Percentiles rank a stretch among this genome's conserved stretches.
Conservation (phyloP, 345 rosid genomes). For the Jatropha curcas region DNA sequence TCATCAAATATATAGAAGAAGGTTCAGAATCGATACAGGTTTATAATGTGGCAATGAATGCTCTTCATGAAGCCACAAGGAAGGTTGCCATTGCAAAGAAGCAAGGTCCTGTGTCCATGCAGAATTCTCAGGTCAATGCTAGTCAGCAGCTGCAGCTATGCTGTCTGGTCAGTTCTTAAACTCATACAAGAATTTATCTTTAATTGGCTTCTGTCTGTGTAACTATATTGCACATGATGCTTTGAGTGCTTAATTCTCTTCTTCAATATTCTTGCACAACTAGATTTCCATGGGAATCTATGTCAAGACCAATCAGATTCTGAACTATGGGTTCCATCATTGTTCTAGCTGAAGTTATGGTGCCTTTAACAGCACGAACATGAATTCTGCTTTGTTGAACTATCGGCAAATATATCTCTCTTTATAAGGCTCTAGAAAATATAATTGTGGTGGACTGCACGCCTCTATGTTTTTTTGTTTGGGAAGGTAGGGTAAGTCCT, state of each 20-base stretch:
- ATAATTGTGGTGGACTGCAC: not conserved
- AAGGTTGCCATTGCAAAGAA: constrained; percentile 39
- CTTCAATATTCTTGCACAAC: not conserved
- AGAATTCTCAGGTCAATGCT: constrained; percentile 13
- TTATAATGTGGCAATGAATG: constrained; percentile 40
- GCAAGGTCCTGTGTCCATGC: constrained; percentile 11
- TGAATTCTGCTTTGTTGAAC: not conserved
- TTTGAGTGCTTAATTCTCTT: not conserved
- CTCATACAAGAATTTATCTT: not conserved
- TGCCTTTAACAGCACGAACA: not conserved
- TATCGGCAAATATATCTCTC: not conserved
- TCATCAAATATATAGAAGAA: constrained; percentile 39
- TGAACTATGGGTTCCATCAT: not conserved
- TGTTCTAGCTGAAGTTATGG: too few relatives aligned
- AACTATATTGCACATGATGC: constrained; percentile 1
- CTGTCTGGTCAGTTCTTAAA: constrained; percentile 32
- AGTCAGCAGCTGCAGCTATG: constrained; percentile 26
- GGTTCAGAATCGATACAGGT: constrained; percentile 31
- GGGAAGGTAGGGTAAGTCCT: too few relatives aligned
- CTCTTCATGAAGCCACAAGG: constrained; percentile 41
- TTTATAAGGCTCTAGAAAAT: not conserved
- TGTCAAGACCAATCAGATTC: constrained; percentile 3
- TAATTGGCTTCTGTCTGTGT: not conserved
- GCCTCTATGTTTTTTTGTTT: too few relatives aligned
- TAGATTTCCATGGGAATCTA: not conserved